phyloP scores from a whole-genome alignment of 2,329 filamentous ascomycete genomes.

The Stagonosporopsis tanaceti region DNA sequence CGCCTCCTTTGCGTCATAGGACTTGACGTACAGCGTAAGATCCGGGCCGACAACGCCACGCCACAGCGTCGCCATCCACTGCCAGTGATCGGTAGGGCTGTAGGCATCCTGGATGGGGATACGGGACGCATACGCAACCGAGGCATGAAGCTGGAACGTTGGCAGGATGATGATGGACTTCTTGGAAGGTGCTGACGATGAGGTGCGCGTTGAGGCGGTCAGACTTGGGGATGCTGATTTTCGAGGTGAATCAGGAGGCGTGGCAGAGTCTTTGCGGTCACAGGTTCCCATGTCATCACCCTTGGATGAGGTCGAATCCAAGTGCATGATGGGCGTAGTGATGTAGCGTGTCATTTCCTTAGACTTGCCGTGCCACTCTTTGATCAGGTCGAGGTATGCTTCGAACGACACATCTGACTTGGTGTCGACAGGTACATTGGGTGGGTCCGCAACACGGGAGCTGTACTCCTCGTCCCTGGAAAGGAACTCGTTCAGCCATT shows the following conservation, averaged over 20 bases:
- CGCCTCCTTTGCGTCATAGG: slow-evolving; percentile 39
- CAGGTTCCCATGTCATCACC: slow-evolving; percentile 11
- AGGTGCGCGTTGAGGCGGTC: slow-evolving; percentile 16
- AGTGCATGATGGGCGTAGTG: slow-evolving; percentile 40
- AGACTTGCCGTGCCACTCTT: slow-evolving; percentile 78
- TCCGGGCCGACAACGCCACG: slow-evolving; percentile 84
- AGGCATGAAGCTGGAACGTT: slow-evolving; percentile 80
- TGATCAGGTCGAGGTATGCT: slow-evolving; percentile 72
- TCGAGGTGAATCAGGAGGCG: slow-evolving; percentile 17
- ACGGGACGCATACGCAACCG: slow-evolving; percentile 76
- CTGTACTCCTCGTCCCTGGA: slow-evolving; percentile 61
- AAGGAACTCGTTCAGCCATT: slow-evolving; percentile 66
- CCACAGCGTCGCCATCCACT: slow-evolving; percentile 96
- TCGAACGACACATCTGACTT: slow-evolving; percentile 49
- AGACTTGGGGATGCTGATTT: slow-evolving; percentile 4
- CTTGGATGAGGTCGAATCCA: slow-evolving; percentile 21
- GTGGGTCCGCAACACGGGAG: slow-evolving; percentile 60
- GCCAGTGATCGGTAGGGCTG: slow-evolving; percentile 89
- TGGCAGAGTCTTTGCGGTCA: slow-evolving; percentile 31
- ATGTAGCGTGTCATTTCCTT: slow-evolving; percentile 71
- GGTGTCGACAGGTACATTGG: slow-evolving; percentile 51
- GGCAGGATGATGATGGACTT: slow-evolving; percentile 79
- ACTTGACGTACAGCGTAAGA: slow-evolving; percentile 72
- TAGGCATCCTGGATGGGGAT: slow-evolving; percentile 82
- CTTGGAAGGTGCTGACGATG: slow-evolving; percentile 15